Evolutionary conservation across 2,329 filamentous ascomycete genomes (phyloP).

Genomic region (Fusarium piperis): DNA sequence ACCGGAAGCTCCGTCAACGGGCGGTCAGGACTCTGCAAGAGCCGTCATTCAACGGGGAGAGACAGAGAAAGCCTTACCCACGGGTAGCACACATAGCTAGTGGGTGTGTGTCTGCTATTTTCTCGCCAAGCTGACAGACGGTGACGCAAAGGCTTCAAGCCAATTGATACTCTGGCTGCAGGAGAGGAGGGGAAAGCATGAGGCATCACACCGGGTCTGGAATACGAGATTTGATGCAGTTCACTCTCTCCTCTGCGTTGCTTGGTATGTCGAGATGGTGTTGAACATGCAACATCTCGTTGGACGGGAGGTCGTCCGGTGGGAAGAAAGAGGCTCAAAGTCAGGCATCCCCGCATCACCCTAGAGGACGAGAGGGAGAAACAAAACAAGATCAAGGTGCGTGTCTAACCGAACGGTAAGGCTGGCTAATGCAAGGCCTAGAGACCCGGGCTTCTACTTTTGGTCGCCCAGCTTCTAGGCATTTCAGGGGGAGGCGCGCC

Average conservation of each 20-base stretch:
- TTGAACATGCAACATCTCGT: constrained; percentile 18
- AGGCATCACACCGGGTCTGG: constrained; percentile 25
- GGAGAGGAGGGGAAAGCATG: constrained; percentile 11
- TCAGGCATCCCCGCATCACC: background rate
- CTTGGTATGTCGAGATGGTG: constrained; percentile 3
- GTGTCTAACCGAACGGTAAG: constrained; percentile 3
- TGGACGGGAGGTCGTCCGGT: constrained; percentile 19
- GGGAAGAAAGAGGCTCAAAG: constrained; percentile 18
- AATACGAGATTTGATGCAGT: constrained; percentile 34
- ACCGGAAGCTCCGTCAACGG: constrained; percentile 16
- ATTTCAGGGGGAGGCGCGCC: constrained; percentile 3
- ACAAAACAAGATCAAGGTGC: background rate
- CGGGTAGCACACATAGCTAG: background rate
- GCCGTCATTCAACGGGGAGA: constrained; percentile 2
- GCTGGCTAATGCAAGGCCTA: constrained; percentile 31
- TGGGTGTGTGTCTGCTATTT: background rate
- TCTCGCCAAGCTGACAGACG: background rate
- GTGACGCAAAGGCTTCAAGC: constrained; percentile 26
- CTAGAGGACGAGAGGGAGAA: background rate
- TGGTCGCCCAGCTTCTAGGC: constrained; percentile 1
- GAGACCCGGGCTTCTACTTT: background rate
- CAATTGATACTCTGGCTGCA: constrained; percentile 11
- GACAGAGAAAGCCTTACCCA: background rate
- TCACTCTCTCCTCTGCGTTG: background rate
- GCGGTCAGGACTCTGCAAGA: constrained; percentile 4